Base-by-base conservation (phyloP, 495 filamentous ascomycete species). In the Trypethelium eluteriae region DNA sequence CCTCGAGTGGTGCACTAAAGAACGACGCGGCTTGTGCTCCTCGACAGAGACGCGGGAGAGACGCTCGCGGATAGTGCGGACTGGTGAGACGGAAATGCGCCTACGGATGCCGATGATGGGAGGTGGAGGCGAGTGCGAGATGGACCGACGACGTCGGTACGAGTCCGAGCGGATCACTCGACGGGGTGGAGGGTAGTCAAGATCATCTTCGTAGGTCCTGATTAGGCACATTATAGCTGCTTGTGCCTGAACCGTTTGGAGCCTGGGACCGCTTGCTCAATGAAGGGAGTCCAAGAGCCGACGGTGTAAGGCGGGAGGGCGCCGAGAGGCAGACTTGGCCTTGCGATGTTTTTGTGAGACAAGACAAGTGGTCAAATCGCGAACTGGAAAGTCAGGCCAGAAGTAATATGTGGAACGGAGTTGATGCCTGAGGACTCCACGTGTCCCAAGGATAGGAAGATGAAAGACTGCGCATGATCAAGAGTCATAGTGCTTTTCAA, bases 21-120 rank as follows among this genome's bases (percentile, higher is more conserved):
- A 9, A 5, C 53, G 53, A 18, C 53, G 53, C 18, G 53, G 53
- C 6, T 14, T 18, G 25, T 7, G 11, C 53, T 59, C 53, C 14
- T 59, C 53, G 53, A 59, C 32, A 32, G 53, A 59, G 25, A 59
- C 53, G 53, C 53, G 53, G 25, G n/a, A 34, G 18, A 59, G 53
- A 10, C 53, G 53, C 18, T 59, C 53, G 53, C 53, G 53, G 53
- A 59, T 59, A 9, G 53, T 35, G 53, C 53, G 53, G 25, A 59
- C 53, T 18, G 53, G 53, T 14, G 53, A 59, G 53, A 59, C 7
- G 25, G 53, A 59, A 14, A 59, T 35, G 25, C 53, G 53, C 6
- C 32, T 11, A 32, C 53, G 53, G 25, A 59, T 14, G 53, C 53
- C 53, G 32, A 59, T 32, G 53, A 59, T 18, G 53, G 25, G 53